Conservation (phyloP, 148 eudicot species). For the Fagopyrum tataricum region DNA sequence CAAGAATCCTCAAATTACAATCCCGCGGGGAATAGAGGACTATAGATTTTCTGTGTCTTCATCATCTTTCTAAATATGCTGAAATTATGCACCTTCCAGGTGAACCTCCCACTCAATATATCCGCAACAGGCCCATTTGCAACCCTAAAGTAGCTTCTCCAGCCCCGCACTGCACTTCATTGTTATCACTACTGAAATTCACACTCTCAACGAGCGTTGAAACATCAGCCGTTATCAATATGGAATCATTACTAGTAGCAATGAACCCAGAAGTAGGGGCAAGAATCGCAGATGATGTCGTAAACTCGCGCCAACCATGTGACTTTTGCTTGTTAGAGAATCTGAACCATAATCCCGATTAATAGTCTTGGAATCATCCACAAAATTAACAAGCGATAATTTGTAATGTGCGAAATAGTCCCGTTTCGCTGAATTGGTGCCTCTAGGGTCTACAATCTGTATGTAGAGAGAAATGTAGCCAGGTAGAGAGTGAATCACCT, state of each 20-base stretch:
- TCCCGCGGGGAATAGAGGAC: conserved; percentile 94
- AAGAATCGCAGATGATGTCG: conserved; percentile 43
- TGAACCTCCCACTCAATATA: conserved; percentile 84
- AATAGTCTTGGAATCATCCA: conserved; percentile 51
- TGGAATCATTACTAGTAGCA: conserved; percentile 40
- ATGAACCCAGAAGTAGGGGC: conserved; percentile 66
- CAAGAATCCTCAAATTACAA: conserved; percentile 92
- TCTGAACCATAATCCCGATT: conserved; percentile 84
- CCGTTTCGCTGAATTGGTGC: conserved; percentile 71
- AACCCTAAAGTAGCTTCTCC: conserved; percentile 26
- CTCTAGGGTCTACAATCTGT: conserved; percentile 76
- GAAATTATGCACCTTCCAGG: conserved; percentile 97
- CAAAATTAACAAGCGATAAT: conserved; percentile 50
- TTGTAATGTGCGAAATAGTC: conserved; percentile 89
- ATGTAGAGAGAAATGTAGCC: conserved; percentile 79
- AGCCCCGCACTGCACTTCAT: conserved; percentile 33
- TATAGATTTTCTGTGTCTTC: conserved; percentile 96
- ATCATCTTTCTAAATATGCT: conserved; percentile 89
- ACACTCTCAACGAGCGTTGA: conserved; percentile 64
- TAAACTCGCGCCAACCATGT: conserved; percentile 98
- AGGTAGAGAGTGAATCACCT: conserved; percentile 88
- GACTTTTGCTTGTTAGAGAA: conserved; percentile 86
- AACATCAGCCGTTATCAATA: conserved; percentile 77
- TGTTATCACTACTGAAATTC: conserved; percentile 55
- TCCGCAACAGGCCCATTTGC: conserved; percentile 43